A percentile compares a stretch with the other conserved stretches of the same genome.
Conservation (phyloP, 208 protist genomes). For the Leishmania mexicana region DNA sequence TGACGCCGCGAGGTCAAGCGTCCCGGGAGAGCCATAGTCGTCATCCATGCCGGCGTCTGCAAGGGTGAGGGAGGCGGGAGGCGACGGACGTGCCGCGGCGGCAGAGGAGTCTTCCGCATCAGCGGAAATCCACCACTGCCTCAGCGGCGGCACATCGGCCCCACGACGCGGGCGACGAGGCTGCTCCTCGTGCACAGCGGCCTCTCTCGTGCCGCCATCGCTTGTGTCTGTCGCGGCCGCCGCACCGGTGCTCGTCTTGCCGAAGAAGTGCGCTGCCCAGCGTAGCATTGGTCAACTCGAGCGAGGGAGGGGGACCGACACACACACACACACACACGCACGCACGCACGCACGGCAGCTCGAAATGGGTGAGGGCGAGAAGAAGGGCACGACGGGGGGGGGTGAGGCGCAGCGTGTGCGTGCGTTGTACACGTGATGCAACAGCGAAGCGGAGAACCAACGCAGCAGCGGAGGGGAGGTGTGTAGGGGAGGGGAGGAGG, state of each 20-base stretch:
- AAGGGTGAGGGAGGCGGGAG: not conserved
- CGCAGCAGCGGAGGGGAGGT: too few species aligned
- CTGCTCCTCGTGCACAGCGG: not conserved
- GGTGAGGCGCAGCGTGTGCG: too few species aligned
- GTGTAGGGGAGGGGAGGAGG: too few species aligned
- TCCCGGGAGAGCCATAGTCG: conserved; percentile 8
- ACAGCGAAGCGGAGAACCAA: too few species aligned
- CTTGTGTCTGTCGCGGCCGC: not conserved
- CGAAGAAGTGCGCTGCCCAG: conserved; percentile 1
- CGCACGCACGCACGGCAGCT: too few species aligned
- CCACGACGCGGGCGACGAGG: not conserved
- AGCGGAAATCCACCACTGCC: conserved; percentile 2
- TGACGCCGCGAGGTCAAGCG: not conserved
- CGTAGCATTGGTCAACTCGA: conserved; percentile 1
- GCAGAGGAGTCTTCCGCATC: not conserved
- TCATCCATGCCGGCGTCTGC: not conserved
- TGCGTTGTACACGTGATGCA: too few species aligned
- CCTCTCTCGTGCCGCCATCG: not conserved
- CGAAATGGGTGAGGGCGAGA: too few species aligned
- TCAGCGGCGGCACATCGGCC: conserved; percentile 10
- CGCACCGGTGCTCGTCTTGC: not conserved
- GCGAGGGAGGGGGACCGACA: not conserved
- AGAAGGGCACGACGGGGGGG: too few species aligned
- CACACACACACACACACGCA: not conserved
- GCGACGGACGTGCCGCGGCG: not conserved